A percentile compares a stretch with the other conserved stretches of the same genome.
phyloP scores from a whole-genome alignment of 306 rosid species.

The Trifolium fragiferum region DNA sequence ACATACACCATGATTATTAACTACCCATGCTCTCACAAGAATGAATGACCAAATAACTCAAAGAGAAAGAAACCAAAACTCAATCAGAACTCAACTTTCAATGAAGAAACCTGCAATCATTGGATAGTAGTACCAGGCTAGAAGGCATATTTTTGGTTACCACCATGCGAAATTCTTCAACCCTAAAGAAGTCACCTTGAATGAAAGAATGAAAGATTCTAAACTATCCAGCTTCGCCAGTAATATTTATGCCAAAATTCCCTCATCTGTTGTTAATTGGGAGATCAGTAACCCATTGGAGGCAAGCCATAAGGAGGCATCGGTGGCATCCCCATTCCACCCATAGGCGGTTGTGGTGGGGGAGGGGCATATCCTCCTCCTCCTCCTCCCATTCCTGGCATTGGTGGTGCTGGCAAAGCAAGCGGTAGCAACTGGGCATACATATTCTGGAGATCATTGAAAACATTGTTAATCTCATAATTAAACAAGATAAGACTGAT shows the following conservation, averaged over 20 bases:
- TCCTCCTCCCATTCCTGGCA: constrained; percentile 87
- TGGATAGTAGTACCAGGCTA: constrained; percentile 33
- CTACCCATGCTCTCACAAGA: constrained; percentile 32
- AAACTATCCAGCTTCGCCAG: constrained; percentile 41
- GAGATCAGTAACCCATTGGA: constrained; percentile 65
- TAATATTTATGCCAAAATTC: constrained; percentile 29
- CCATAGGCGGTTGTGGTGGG: constrained; percentile 78
- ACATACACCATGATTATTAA: constrained; percentile 16
- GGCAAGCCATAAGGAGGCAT: constrained; percentile 94
- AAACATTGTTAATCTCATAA: constrained; percentile 31
- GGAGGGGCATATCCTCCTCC: constrained; percentile 66
- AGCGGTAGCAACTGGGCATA: constrained; percentile 93
- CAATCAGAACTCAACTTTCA: constrained; percentile 38
- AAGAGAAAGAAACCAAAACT: constrained; percentile 30
- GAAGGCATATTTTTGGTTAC: constrained; percentile 41
- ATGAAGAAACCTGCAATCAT: constrained; percentile 43
- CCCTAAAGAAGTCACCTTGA: constrained; percentile 38
- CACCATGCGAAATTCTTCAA: constrained; percentile 36
- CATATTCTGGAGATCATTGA: constrained; percentile 78
- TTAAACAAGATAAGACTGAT: constrained; percentile 22
- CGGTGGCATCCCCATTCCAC: constrained; percentile 96
- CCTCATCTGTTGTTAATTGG: constrained; percentile 13
- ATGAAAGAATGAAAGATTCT: constrained; percentile 38
- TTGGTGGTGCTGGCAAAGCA: constrained; percentile 97
- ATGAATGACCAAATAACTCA: constrained; percentile 40